Evolutionary conservation across 768 basidiomycete genomes (phyloP).

Genomic region (Mycena chlorophos): DNA sequence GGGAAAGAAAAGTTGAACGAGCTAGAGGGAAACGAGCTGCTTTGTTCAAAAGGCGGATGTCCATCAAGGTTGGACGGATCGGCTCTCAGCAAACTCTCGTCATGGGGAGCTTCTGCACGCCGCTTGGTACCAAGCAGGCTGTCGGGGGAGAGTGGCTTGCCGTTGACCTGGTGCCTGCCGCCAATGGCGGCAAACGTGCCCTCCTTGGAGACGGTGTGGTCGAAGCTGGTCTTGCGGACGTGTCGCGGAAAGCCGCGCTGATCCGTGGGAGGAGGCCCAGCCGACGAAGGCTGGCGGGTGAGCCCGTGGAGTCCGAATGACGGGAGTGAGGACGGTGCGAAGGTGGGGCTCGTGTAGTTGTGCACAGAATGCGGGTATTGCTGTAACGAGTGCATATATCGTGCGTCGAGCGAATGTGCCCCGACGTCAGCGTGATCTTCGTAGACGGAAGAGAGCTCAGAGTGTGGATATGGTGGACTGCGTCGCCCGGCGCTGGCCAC

Average conservation of each 20-base stretch:
- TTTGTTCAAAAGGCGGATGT: constrained; percentile 39
- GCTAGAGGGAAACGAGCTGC: constrained; percentile 62
- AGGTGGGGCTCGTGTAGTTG: constrained; percentile 46
- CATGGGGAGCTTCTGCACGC: constrained; percentile 77
- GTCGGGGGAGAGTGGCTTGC: constrained; percentile 67
- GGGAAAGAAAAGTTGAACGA: constrained; percentile 75
- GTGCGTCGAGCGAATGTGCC: constrained; percentile 31
- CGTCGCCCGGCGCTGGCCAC: constrained; percentile 47
- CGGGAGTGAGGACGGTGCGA: constrained; percentile 74
- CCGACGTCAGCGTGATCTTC: constrained; percentile 42
- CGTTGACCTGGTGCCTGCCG: constrained; percentile 80
- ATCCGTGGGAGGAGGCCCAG: constrained; percentile 33
- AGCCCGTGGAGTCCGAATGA: constrained; percentile 67
- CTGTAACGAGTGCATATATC: constrained; percentile 29
- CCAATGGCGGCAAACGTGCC: constrained; percentile 56
- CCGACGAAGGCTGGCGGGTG: constrained; percentile 40
- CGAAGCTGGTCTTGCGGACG: constrained; percentile 93
- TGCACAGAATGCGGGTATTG: constrained; percentile 43
- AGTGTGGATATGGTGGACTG: constrained; percentile 45
- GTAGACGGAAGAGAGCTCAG: constrained; percentile 48
- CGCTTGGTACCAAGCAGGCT: constrained; percentile 72
- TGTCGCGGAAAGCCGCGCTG: constrained; percentile 74
- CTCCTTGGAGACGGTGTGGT: constrained; percentile 81
- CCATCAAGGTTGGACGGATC: constrained; percentile 65
- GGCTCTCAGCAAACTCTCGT: constrained; percentile 75